Evolutionary conservation across 306 rosid genomes (phyloP).

Genomic region (Alnus glutinosa): DNA sequence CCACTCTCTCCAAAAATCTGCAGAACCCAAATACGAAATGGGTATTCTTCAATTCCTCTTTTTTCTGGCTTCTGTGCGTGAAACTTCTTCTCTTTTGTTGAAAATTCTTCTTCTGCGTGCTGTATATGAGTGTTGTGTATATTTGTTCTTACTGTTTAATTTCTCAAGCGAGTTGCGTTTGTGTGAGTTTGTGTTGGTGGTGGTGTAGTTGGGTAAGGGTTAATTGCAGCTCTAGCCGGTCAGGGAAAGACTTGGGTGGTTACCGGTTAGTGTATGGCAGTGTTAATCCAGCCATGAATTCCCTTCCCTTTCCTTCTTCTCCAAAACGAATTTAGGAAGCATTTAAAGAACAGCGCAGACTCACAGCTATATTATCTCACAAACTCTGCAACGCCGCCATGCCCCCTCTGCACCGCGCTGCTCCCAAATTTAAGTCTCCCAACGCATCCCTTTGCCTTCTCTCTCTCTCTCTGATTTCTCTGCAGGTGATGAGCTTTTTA

Average conservation of each 20-base stretch:
- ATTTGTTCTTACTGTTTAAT: neutral
- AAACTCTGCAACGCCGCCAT: slow-evolving; percentile 89
- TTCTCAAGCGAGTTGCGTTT: slow-evolving; percentile 12
- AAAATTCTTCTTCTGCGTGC: neutral
- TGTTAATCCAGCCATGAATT: slow-evolving; percentile 44
- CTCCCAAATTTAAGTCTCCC: slow-evolving; percentile 51
- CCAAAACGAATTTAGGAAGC: slow-evolving; percentile 25
- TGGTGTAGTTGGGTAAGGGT: slow-evolving; percentile 26
- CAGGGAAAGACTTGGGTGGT: slow-evolving; percentile 19
- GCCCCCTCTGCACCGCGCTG: slow-evolving; percentile 47
- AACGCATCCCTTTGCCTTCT: slow-evolving; percentile 10
- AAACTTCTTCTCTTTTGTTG: neutral
- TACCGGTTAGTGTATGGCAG: slow-evolving; percentile 35
- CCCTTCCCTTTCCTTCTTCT: neutral
- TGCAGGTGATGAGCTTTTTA: slow-evolving; percentile 34
- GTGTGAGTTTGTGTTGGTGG: neutral
- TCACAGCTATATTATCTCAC: slow-evolving; percentile 26
- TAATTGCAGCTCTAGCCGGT: slow-evolving; percentile 34
- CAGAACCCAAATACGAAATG: slow-evolving; percentile 3
- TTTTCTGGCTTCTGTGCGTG: neutral
- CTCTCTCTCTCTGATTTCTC: slow-evolving; percentile 31
- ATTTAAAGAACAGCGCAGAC: slow-evolving; percentile 49
- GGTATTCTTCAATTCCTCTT: slow-evolving; percentile 6
- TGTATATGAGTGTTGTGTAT: neutral
- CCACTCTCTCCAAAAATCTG: slow-evolving; percentile 17